Base-by-base conservation (phyloP, 2,329 filamentous ascomycete species). In the Aspergillus bombycis region DNA sequence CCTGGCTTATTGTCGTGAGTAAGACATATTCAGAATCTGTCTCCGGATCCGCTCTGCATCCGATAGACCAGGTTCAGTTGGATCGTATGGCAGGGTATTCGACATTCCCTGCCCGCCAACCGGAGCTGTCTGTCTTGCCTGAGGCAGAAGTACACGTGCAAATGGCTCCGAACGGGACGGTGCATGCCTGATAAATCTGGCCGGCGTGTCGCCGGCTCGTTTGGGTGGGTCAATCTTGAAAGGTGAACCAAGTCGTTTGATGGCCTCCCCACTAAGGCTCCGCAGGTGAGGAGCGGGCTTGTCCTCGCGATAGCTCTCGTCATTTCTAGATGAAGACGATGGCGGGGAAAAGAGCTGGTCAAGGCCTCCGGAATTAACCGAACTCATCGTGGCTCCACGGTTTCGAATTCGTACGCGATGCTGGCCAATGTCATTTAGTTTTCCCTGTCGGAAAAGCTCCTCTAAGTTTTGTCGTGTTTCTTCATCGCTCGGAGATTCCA, bases 381-480 rank as follows among this genome's bases (percentile, higher is more conserved):
- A 85, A 57, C 86, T 84, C 28, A 86, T 81, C 54, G 86, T 89
- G 69, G 87, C 88, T 60, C 87, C 87, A 50, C 88, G 85, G 68
- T 83, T 87, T 46, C 87, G 84, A 38, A 87, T 83, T 30, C 88
- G 85, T 12, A 88, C 82, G 34, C 86, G 83, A 61, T 85, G 83
- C 67, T 86, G 82, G 59, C 84, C 83, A 11, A 80, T 79, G 63
- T 86, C 83, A 32, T 74, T 74, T 28, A 77, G 63, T 62, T 77
- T 78, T 54, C 77, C 74, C 45, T 76, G 72, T 23, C 73, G 74
- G 41, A 76, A 65, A 43, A 80, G 69, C 30, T 87, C 83, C 62
- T 86, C 83, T 52, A 86, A 75, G 63, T 83, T 83, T 62, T 83
- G 81, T 46, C 84, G 80, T 64, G 86, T 86, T 61, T 87, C 84